phyloP scores from a whole-genome alignment of 257 asterid species.

The Solanum phureja region DNA sequence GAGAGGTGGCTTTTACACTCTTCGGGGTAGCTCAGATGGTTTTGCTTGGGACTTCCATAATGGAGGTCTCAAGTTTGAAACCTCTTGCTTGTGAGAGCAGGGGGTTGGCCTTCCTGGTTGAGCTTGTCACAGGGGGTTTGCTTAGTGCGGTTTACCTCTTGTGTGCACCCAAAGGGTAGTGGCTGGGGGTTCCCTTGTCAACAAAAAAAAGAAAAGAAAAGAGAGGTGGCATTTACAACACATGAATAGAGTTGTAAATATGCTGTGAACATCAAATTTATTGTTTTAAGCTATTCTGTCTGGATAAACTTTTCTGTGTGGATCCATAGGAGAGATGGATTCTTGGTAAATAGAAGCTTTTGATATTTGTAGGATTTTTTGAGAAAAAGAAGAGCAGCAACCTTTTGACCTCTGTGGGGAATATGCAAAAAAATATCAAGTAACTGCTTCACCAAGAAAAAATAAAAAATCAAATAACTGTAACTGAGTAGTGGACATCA shows the following conservation, averaged over 20 bases:
- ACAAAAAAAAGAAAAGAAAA: background rate
- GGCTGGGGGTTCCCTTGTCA: background rate
- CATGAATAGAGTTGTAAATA: background rate
- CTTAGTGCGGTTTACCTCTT: no score
- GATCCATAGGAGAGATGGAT: background rate
- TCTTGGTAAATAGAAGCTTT: background rate
- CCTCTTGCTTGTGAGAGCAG: no score
- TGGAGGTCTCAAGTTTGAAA: no score
- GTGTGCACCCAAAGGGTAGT: background rate
- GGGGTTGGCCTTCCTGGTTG: no score
- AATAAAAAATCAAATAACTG: background rate
- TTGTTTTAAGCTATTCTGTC: background rate
- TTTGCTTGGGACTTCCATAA: no score
- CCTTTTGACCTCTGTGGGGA: constrained; percentile 2
- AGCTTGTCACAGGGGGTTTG: no score
- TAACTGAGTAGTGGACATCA: background rate
- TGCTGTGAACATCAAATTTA: background rate
- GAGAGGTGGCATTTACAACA: background rate
- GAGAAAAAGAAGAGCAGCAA: background rate
- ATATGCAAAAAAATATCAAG: background rate
- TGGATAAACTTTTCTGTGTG: background rate
- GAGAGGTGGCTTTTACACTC: no score
- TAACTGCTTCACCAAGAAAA: no score
- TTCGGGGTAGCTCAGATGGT: no score
- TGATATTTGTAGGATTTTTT: background rate